Evolutionary conservation across 78 protist species (phyloP).

Genomic region (Trichosphaerium sp.): DNA sequence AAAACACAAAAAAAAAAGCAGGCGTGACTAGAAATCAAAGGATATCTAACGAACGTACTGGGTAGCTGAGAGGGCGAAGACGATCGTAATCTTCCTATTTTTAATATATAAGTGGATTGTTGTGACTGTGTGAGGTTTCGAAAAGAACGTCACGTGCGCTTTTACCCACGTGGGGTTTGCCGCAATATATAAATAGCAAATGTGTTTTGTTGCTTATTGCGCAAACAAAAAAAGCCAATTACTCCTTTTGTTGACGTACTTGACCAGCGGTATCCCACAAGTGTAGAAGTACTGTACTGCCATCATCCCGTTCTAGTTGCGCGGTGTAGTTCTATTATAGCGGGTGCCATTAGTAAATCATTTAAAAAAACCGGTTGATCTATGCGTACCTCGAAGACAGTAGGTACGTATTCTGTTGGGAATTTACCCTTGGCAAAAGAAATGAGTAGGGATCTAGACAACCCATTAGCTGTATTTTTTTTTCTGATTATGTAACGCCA

Average conservation of each 20-base stretch:
- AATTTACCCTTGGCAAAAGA: neutral
- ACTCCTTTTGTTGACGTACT: neutral
- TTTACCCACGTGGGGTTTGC: too few relatives aligned
- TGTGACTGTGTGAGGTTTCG: too few relatives aligned
- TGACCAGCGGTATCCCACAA: neutral
- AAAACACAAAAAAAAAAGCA: neutral
- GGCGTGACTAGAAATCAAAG: neutral
- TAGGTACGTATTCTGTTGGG: conserved; percentile 2
- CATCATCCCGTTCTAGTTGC: neutral
- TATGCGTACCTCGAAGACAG: too few relatives aligned
- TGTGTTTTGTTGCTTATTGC: neutral
- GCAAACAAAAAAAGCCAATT: neutral
- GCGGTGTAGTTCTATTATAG: neutral
- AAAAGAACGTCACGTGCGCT: neutral
- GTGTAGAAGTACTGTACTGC: neutral
- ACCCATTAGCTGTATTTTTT: too few relatives aligned
- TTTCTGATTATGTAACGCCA: too few relatives aligned
- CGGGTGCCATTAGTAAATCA: neutral
- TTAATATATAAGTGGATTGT: neutral
- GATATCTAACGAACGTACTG: neutral
- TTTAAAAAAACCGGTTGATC: neutral
- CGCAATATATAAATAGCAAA: neutral
- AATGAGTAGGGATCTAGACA: neutral
- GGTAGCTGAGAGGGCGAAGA: neutral
- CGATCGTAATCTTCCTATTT: neutral